phyloP scores from a whole-genome alignment of 2,329 filamentous ascomycete genomes.

The Nigrograna mackinnonii region DNA sequence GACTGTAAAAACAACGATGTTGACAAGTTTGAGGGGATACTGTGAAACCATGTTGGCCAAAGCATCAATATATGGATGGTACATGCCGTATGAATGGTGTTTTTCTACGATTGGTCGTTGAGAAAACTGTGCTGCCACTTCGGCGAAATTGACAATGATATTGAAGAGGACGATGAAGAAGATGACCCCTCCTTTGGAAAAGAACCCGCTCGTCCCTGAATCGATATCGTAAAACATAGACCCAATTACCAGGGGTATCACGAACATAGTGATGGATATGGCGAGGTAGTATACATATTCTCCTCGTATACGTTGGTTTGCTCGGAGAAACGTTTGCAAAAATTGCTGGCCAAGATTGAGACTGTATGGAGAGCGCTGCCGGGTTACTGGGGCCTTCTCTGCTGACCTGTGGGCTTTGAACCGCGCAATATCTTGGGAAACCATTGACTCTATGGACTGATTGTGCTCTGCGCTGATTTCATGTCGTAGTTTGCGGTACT shows the following conservation, averaged over 20 bases:
- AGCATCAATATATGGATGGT: slow-evolving; percentile 78
- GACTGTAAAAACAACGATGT: slow-evolving; percentile 57
- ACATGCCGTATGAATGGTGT: slow-evolving; percentile 77
- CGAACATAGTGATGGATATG: background rate
- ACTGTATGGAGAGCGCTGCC: background rate
- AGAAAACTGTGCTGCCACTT: slow-evolving; percentile 59
- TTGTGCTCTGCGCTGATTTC: background rate
- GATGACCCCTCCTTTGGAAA: slow-evolving; percentile 63
- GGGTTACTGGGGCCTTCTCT: background rate
- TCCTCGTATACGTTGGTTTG: background rate
- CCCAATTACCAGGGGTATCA: slow-evolving; percentile 1
- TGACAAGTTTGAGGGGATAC: slow-evolving; percentile 60
- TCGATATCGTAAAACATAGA: slow-evolving; percentile 10
- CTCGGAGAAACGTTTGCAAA: background rate
- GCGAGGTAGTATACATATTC: background rate
- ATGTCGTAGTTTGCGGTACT: background rate
- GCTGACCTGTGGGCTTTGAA: background rate
- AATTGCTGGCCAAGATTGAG: background rate
- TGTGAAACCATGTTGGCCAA: slow-evolving; percentile 67
- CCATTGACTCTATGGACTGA: background rate
- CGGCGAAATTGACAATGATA: slow-evolving; percentile 62
- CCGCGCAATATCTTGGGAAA: background rate
- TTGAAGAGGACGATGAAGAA: slow-evolving; percentile 68
- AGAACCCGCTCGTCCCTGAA: slow-evolving; percentile 41
- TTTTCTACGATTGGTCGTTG: slow-evolving; percentile 82